phyloP scores from a whole-genome alignment of 345 rosid species.

The Leavenworthia alabamica region DNA sequence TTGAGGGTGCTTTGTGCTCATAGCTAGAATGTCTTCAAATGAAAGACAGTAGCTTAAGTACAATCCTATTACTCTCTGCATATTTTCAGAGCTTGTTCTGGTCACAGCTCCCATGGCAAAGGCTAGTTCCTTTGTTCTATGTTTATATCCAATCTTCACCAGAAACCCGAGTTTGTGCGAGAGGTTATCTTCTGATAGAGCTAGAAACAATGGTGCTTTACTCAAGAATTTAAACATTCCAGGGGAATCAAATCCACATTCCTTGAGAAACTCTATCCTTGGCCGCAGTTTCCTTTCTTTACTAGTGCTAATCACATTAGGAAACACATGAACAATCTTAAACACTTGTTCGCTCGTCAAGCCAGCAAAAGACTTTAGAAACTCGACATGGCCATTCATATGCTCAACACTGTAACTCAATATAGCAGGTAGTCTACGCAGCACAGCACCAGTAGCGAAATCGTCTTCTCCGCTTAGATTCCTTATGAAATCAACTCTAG shows the following conservation, averaged over 20 bases:
- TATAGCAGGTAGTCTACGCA: constrained; percentile 56
- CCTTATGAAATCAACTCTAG: constrained; percentile 47
- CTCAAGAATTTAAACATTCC: constrained; percentile 67
- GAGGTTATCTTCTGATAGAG: constrained; percentile 56
- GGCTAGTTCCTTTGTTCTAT: constrained; percentile 53
- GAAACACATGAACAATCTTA: constrained; percentile 58
- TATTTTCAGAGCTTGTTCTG: constrained; percentile 64
- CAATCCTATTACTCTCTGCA: constrained; percentile 66
- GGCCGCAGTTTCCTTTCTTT: constrained; percentile 66
- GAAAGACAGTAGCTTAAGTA: constrained; percentile 58
- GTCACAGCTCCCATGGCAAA: constrained; percentile 66
- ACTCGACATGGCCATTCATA: constrained; percentile 46
- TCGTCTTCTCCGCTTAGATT: constrained; percentile 65
- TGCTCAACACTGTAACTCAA: constrained; percentile 53
- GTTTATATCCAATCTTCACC: constrained; percentile 58
- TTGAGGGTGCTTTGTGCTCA: constrained; percentile 85
- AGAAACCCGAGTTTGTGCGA: constrained; percentile 54
- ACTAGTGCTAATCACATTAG: constrained; percentile 53
- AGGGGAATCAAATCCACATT: constrained; percentile 51
- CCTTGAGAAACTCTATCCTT: constrained; percentile 58
- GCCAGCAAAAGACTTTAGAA: constrained; percentile 60
- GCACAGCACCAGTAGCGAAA: constrained; percentile 43
- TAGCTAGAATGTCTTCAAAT: constrained; percentile 43
- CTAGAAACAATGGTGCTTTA: constrained; percentile 62
- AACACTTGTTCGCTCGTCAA: constrained; percentile 51